phyloP scores from a whole-genome alignment of 768 basidiomycete species.

The Lactifluus pinguis region DNA sequence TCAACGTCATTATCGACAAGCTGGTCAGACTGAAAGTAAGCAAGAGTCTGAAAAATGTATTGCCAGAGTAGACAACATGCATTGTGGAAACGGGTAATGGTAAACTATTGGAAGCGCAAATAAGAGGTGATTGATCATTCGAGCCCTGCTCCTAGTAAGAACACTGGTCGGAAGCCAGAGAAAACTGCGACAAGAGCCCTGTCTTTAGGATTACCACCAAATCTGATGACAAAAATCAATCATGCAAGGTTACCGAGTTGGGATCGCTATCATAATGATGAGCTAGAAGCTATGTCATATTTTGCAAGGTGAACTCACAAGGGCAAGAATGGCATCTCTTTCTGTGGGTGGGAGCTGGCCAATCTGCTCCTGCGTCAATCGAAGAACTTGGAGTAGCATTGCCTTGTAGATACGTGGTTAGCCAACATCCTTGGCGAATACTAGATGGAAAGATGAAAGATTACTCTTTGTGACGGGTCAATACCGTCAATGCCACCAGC shows the following conservation, averaged over 20 bases:
- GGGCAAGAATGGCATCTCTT: slow-evolving; percentile 52
- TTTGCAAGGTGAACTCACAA: slow-evolving; percentile 6
- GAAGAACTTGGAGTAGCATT: slow-evolving; percentile 82
- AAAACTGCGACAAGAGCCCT: neutral
- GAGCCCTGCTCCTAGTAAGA: neutral
- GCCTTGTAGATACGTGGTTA: slow-evolving; percentile 33
- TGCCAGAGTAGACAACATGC: slow-evolving; percentile 25
- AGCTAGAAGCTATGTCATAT: neutral
- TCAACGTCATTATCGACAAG: slow-evolving; percentile 64
- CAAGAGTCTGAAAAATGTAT: slow-evolving; percentile 44
- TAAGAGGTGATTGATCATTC: neutral
- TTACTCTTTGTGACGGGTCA: slow-evolving; percentile 19
- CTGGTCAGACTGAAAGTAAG: slow-evolving; percentile 61
- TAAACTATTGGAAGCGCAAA: neutral
- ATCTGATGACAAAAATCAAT: neutral
- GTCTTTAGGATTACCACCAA: neutral
- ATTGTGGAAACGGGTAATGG: neutral
- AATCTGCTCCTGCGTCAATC: slow-evolving; percentile 75
- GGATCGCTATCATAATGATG: slow-evolving; percentile 3
- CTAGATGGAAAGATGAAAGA: slow-evolving; percentile 1
- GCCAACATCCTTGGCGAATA: neutral
- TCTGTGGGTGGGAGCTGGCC: slow-evolving; percentile 71
- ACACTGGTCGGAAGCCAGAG: neutral
- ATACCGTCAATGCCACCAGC: slow-evolving; percentile 20
- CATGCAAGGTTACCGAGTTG: slow-evolving; percentile 15